Evolutionary conservation across 345 rosid genomes (phyloP), one percentile per base, ranked within the genome.

Genomic region (Brassica rapa): DNA sequence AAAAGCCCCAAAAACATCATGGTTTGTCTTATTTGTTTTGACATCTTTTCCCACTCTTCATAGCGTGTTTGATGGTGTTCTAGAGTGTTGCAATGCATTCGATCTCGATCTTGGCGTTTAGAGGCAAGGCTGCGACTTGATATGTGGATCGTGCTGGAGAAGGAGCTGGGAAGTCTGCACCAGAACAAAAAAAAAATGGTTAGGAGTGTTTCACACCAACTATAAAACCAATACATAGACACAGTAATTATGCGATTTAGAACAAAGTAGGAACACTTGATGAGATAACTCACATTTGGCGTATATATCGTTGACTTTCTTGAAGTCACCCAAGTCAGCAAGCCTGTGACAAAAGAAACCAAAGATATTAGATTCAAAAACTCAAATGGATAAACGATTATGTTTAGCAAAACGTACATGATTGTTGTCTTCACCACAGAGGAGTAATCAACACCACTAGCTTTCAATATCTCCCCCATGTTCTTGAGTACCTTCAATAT

Each of bases 41-140:
- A 63, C 61, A 80, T 5, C n/a, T 66, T 68, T 57, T 73, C 77
- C 12, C 14, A 56, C 56, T 59, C 27, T 24, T 33, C 56, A 0
- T 51, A n/a, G 56, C 56, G 8, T n/a, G 21, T 49, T 46, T 60
- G 35, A 66, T 79, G 62, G 32, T 24, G 64, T 25, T 77, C 80
- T 78, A 76, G 64, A 90, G 91, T 57, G 90, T 80, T 24, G 98
- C 98, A 76, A 93, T 90, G 85, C 99, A 91, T 80, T 96, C 98
- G 6, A 96, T 89, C 88, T 93, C 99, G 56, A 93, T 87, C 89
- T 75, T 91, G 32, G 98, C 95, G 69, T 93, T 85, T 78, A 90
- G 46, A 5, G 98, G 99, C 87, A 93, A 77, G 71, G 95, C 99
- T 5, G 99, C 98, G 1, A 89, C 99, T 83, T 93, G 98, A 79